Evolutionary conservation across 73 alveolate genomes (phyloP).

Genomic region (Tetrahymena malaccensis): DNA sequence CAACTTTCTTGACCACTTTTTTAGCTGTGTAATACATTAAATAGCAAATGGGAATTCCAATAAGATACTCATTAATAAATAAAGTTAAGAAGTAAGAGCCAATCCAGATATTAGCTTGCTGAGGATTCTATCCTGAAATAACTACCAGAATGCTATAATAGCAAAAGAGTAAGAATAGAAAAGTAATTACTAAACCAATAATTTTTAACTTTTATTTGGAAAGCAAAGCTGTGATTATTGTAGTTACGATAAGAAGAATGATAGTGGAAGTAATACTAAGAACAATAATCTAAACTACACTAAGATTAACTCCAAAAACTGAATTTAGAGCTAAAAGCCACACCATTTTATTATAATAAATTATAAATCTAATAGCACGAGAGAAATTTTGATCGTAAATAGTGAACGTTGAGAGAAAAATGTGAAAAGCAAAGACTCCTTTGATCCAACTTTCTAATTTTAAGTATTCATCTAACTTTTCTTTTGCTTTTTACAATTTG

Average conservation of each 20-base stretch:
- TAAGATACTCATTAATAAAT: neutral
- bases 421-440: neutral
- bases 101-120: neutral
- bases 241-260: neutral
- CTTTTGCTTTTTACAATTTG: neutral
- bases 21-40: neutral
- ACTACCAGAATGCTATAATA: neutral
- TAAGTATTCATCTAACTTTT: neutral
- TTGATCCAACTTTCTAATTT: neutral
- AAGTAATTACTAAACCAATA: neutral
- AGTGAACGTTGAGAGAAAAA: neutral
- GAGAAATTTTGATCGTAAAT: neutral
- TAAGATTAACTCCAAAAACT: neutral
- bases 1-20: neutral
- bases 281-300: neutral
- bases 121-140: neutral
- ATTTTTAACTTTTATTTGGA: neutral
- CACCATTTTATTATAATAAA: neutral
- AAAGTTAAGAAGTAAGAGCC: neutral
- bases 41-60: neutral
- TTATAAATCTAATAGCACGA: neutral
- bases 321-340: neutral
- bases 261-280: neutral
- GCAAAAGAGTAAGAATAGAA: neutral
- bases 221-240: neutral